phyloP scores from a whole-genome alignment of 2,329 filamentous ascomycete genomes.

The Claviceps sp. region DNA sequence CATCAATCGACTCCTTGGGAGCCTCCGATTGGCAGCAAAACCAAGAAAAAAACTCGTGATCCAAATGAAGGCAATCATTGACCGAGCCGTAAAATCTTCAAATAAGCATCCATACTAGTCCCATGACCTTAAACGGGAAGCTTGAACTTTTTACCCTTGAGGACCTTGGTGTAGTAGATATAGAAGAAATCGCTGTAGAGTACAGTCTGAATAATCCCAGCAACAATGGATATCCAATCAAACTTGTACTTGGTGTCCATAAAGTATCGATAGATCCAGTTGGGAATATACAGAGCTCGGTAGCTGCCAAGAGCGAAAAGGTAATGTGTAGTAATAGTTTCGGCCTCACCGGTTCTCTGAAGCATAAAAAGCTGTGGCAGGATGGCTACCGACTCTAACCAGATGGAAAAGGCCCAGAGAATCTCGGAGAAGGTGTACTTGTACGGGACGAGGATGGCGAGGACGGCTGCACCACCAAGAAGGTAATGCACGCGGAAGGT shows the following conservation, averaged over 20 bases:
- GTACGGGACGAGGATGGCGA: constrained; percentile 76
- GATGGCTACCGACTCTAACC: constrained; percentile 94
- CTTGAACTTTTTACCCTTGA: constrained; percentile 82
- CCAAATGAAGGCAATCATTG: not conserved
- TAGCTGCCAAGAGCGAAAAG: constrained; percentile 87
- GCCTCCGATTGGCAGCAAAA: not conserved
- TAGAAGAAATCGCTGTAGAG: constrained; percentile 99
- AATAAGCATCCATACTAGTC: not conserved
- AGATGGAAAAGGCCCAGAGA: constrained; percentile 95
- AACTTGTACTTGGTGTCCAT: constrained; percentile 57
- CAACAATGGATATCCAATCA: constrained; percentile 78
- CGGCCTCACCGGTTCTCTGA: constrained; percentile 91
- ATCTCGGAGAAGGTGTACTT: constrained; percentile 75
- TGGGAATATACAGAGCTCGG: constrained; percentile 90
- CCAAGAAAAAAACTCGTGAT: not conserved
- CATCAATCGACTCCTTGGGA: not conserved
- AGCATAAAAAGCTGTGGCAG: constrained; percentile 97
- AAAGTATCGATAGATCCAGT: constrained; percentile 91
- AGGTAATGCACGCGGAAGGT: constrained; percentile 97
- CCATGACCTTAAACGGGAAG: constrained; percentile 51
- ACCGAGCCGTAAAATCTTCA: not conserved
- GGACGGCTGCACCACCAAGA: constrained; percentile 62
- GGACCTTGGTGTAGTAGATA: constrained; percentile 95
- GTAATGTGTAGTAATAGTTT: constrained; percentile 99
- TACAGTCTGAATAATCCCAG: constrained; percentile 84